phyloP scores from a whole-genome alignment of 148 eudicot genomes.

The Heliosperma pusillum region DNA sequence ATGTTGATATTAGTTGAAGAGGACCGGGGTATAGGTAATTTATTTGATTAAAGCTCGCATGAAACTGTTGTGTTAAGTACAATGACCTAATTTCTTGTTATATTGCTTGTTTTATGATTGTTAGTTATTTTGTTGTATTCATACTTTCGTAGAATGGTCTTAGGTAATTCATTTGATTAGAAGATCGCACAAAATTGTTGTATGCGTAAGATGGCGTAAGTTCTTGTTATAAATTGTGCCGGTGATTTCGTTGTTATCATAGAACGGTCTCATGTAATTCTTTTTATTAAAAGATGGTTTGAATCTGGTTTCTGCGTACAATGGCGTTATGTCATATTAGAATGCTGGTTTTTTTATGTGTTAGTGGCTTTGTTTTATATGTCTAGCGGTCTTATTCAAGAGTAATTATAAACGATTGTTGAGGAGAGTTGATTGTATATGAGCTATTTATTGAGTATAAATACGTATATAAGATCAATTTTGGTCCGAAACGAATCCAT shows the following conservation, averaged over 20 bases:
- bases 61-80: not conserved
- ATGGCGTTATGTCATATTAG: not conserved
- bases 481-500: not conserved
- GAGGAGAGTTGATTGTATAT: not conserved
- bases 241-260: too few relatives aligned
- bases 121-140: too few relatives aligned
- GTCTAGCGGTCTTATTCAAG: not conserved
- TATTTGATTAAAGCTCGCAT: not conserved
- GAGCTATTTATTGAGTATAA: not conserved
- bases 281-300: too few relatives aligned
- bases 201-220: too few relatives aligned
- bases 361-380: not conserved
- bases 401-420: not conserved
- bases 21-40: constrained; percentile 58
- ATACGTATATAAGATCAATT: not conserved
- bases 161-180: too few relatives aligned
- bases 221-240: too few relatives aligned
- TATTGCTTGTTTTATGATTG: too few relatives aligned
- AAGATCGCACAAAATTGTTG: too few relatives aligned
- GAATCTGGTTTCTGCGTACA: too few relatives aligned
- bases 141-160: too few relatives aligned
- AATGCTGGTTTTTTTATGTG: not conserved
- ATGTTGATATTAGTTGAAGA: constrained; percentile 43
- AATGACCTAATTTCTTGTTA: too few relatives aligned
- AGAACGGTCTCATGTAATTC: too few relatives aligned